Base-by-base conservation (phyloP, 2,329 filamentous ascomycete genomes). In the Trichophyton equinum region DNA sequence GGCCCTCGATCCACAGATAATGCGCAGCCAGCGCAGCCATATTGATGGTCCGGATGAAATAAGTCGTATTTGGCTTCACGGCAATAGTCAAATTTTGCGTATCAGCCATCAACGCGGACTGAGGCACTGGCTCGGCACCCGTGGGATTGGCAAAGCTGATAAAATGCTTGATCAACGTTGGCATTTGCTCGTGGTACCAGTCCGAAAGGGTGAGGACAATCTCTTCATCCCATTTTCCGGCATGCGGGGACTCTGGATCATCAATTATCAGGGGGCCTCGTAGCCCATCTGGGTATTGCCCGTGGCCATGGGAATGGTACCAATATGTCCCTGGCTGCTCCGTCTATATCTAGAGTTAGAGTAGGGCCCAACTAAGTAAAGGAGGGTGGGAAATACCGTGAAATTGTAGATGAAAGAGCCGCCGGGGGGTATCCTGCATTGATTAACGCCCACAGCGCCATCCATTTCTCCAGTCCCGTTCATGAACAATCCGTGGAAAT, bases 101-200 rank as follows among this genome's bases (percentile, higher is more conserved):
- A 64, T 90, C 87, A 67, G 90, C 89, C 70, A 89, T 79, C 44
- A 91, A 77, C 2, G 84, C 83, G 3, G 83, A 77, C 22, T 89
- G 74, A 0, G 87, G 87, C 2, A 89, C 81, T 1, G 85, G 85
- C 66, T 87, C 78, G 4, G 77, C 77, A 8, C 80, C 81, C n/a
- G 76, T 77, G 2, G 77, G 78, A 61, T 82, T 81, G 61, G 74
- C 69, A 49, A 76, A 66, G 57, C 71, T 77, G 59, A 83, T 71
- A 67, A 82, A 82, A 33, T 71, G 63, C 2, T 72, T 68, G 60
- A 79, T 71, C 5, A 82, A 71, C 13, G 65, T 67, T 4, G 74
- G 73, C 73, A 81, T 79, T 65, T 81, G 73, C 36, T 79, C 74
- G 64, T 88, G 85, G 67, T 88, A 88, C 85, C 85, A 83, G 71